A percentile compares a stretch with the other conserved stretches of the same genome.
Conservation (phyloP, 2,329 filamentous ascomycete species). For the Diplodia sapinea region DNA sequence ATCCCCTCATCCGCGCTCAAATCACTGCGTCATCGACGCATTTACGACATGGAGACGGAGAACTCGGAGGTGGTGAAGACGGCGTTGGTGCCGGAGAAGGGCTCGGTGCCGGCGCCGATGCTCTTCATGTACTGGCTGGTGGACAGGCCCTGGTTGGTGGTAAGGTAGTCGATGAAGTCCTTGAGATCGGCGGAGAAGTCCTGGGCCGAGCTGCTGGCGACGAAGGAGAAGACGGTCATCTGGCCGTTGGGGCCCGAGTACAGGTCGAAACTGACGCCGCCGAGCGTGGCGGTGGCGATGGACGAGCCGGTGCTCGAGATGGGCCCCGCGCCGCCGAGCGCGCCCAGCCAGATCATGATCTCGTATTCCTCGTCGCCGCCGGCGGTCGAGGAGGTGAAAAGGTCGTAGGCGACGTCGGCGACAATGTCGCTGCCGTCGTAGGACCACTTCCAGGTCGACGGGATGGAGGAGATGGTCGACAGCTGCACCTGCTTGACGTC, state of each 20-base stretch:
- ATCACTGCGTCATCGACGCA: no score
- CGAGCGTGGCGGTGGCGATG: slow-evolving; percentile 61
- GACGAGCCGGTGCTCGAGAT: slow-evolving; percentile 63
- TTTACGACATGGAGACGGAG: slow-evolving; percentile 36
- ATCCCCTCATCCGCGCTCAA: neutral
- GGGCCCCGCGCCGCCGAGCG: slow-evolving; percentile 63
- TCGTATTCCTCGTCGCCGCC: slow-evolving; percentile 61
- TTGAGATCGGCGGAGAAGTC: slow-evolving; percentile 64
- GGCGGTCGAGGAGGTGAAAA: slow-evolving; percentile 62
- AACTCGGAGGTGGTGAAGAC: slow-evolving; percentile 52
- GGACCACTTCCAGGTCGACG: slow-evolving; percentile 54
- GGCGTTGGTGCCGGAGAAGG: slow-evolving; percentile 59
- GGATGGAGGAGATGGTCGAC: slow-evolving; percentile 49
- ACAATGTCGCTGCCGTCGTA: slow-evolving; percentile 58
- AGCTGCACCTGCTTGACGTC: slow-evolving; percentile 41
- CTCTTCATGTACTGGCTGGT: slow-evolving; percentile 60
- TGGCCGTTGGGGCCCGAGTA: slow-evolving; percentile 66
- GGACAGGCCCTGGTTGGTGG: slow-evolving; percentile 54
- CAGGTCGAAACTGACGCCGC: slow-evolving; percentile 62
- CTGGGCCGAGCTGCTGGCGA: slow-evolving; percentile 55
- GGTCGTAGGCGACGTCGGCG: slow-evolving; percentile 66
- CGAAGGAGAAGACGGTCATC: slow-evolving; percentile 67
- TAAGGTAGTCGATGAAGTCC: slow-evolving; percentile 64
- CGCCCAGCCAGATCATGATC: slow-evolving; percentile 70
- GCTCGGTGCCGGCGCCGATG: slow-evolving; percentile 63